Percentiles rank a stretch among this genome's conserved stretches.
Evolutionary conservation across 495 filamentous ascomycete genomes (phyloP).

Genomic region (Penicillium argentinense): DNA sequence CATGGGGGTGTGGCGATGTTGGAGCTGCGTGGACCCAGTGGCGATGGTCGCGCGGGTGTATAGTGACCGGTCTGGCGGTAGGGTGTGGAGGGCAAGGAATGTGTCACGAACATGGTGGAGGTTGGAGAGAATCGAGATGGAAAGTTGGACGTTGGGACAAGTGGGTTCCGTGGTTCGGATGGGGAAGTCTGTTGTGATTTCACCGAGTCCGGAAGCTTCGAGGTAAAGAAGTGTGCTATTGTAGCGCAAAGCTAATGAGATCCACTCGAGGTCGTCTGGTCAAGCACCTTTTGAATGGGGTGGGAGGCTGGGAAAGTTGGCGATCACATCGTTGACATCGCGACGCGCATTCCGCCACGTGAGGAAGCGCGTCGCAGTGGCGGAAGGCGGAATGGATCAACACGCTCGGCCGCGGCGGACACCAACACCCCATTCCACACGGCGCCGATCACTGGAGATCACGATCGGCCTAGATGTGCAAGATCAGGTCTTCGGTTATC

Average conservation of each 20-base stretch:
- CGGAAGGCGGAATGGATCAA: conserved; percentile 2
- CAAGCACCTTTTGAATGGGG: conserved; percentile 11
- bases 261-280: neutral
- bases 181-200: conserved; percentile 22
- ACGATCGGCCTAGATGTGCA: no score
- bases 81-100: conserved; percentile 40
- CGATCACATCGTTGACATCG: conserved; percentile 14
- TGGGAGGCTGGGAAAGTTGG: conserved; percentile 9
- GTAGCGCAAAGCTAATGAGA: neutral
- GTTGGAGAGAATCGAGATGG: conserved; percentile 9
- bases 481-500: neutral
- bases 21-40: conserved; percentile 40
- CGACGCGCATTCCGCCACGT: conserved; percentile 25
- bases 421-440: no score
- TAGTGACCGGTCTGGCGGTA: conserved; percentile 38
- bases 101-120: conserved; percentile 32
- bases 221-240: no score
- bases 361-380: conserved; percentile 17
- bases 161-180: conserved; percentile 24
- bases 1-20: conserved; percentile 31
- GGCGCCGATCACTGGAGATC: no score
- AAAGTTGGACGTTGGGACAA: conserved; percentile 7
- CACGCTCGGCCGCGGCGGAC: neutral
- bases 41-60: conserved; percentile 53
- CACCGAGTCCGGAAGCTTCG: conserved; percentile 11